These are phyloP conservation scores for Umbelopsis ramanniana DNA, from an alignment of 192 early-diverging fungal genomes.

Conservation along the genomic window DNA sequence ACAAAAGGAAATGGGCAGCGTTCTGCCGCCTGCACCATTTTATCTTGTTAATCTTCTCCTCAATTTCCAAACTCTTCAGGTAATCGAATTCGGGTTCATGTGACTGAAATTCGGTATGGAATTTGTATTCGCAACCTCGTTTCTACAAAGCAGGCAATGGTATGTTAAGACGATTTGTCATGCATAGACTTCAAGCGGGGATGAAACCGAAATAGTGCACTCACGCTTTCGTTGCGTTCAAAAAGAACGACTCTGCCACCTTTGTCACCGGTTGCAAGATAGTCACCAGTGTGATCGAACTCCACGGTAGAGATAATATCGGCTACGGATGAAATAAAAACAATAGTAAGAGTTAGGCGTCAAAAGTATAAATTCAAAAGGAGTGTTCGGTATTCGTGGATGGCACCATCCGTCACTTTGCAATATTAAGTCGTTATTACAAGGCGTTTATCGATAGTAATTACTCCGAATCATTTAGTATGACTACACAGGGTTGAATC, in stretches of 20 bases:
- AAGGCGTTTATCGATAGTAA: neutral
- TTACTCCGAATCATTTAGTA: neutral
- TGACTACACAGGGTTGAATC: neutral
- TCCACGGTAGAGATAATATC: slow-evolving; percentile 99
- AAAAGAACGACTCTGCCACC: slow-evolving; percentile 98
- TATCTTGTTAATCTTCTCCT: slow-evolving; percentile 99
- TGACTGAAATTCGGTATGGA: slow-evolving; percentile 99
- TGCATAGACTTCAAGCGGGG: neutral
- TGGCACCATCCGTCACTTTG: neutral
- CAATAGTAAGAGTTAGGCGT: neutral
- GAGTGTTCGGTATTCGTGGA: neutral
- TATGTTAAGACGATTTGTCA: neutral
- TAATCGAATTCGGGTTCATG: slow-evolving; percentile 99
- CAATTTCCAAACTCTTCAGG: slow-evolving; percentile 98
- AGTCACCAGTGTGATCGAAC: slow-evolving; percentile 97
- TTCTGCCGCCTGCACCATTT: slow-evolving; percentile 98
- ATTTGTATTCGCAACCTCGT: slow-evolving; percentile 99
- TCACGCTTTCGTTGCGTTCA: slow-evolving; percentile 95
- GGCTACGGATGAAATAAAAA: slow-evolving; percentile 55
- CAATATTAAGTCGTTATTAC: slow-evolving; percentile 7
- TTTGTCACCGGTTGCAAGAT: slow-evolving; percentile 96
- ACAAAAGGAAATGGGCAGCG: slow-evolving; percentile 94
- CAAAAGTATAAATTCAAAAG: neutral
- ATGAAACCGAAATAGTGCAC: slow-evolving; percentile 29
- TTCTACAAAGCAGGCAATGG: slow-evolving; percentile 66